Conservation (phyloP, 176 grass and related monocot species). For the Pharus latifolius region DNA sequence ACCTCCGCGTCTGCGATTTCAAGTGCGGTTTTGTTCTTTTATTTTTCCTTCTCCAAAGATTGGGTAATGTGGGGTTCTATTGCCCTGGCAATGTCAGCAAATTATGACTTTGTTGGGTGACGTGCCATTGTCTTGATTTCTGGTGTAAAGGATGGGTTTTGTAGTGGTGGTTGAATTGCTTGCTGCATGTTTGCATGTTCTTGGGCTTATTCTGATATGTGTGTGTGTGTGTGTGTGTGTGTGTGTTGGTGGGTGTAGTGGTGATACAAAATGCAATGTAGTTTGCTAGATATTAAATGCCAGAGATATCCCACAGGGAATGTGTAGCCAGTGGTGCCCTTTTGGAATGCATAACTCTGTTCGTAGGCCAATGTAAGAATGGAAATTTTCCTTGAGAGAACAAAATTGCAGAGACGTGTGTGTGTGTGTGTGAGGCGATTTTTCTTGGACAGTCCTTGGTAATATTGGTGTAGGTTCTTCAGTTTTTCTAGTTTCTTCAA, state of each 20-base stretch:
- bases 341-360: too few relatives aligned
- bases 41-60: background rate
- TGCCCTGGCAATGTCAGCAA: background rate
- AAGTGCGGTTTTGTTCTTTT: conserved; percentile 26
- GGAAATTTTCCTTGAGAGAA: too few relatives aligned
- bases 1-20: conserved; percentile 49
- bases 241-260: background rate
- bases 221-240: background rate
- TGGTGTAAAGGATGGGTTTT: background rate
- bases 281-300: too few relatives aligned
- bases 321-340: too few relatives aligned
- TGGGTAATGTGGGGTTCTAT: background rate
- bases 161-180: background rate
- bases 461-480: too few relatives aligned
- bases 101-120: too few relatives aligned
- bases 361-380: too few relatives aligned
- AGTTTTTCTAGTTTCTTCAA: too few relatives aligned
- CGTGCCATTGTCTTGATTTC: background rate
- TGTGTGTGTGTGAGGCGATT: too few relatives aligned
- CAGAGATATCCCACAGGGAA: too few relatives aligned
- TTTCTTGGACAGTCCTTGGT: too few relatives aligned
- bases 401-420: too few relatives aligned
- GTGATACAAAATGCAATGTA: background rate
- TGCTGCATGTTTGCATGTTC: background rate
- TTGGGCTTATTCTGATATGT: background rate